phyloP scores from a whole-genome alignment of 208 protist species.

The Blastocrithidia nonstop region DNA sequence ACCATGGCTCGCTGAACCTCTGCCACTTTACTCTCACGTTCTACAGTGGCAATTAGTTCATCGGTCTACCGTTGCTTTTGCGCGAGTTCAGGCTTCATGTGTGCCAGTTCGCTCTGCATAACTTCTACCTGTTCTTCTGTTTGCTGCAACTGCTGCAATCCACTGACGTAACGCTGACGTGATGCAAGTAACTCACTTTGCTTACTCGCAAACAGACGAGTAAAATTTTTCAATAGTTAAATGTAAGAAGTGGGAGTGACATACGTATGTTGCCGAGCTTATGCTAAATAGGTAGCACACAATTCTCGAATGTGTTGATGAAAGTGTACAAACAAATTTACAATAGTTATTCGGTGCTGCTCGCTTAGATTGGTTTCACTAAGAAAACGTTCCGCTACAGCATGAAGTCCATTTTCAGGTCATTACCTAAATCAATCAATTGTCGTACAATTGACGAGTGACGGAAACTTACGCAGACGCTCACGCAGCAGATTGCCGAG shows the following conservation, averaged over 20 bases:
- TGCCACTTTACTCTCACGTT: slow-evolving; percentile 71
- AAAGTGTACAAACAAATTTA: slow-evolving; percentile 85
- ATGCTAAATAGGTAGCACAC: slow-evolving; percentile 61
- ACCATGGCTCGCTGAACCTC: slow-evolving; percentile 78
- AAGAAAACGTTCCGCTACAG: slow-evolving; percentile 82
- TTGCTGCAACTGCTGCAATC: slow-evolving; percentile 75
- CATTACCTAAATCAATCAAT: slow-evolving; percentile 98
- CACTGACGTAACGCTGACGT: slow-evolving; percentile 81
- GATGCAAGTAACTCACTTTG: slow-evolving; percentile 69
- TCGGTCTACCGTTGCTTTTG: slow-evolving; percentile 84
- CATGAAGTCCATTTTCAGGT: slow-evolving; percentile 90
- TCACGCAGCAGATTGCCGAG: slow-evolving; percentile 90
- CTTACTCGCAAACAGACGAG: slow-evolving; percentile 68
- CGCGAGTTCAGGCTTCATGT: slow-evolving; percentile 84
- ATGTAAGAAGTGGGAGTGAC: slow-evolving; percentile 95
- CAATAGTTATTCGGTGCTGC: slow-evolving; percentile 31
- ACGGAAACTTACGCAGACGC: slow-evolving; percentile 93
- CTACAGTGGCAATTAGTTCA: slow-evolving; percentile 73
- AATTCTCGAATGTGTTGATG: slow-evolving; percentile 84
- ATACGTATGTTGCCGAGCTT: slow-evolving; percentile 85
- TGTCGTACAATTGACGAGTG: slow-evolving; percentile 96
- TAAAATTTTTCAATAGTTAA: slow-evolving; percentile 88
- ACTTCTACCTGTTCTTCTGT: slow-evolving; percentile 91
- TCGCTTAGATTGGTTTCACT: slow-evolving; percentile 66
- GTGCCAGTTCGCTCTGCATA: slow-evolving; percentile 85